These are phyloP conservation scores for Xylaria sp. DNA, from an alignment of 2,329 filamentous ascomycete genomes.

Conservation along the genomic window DNA sequence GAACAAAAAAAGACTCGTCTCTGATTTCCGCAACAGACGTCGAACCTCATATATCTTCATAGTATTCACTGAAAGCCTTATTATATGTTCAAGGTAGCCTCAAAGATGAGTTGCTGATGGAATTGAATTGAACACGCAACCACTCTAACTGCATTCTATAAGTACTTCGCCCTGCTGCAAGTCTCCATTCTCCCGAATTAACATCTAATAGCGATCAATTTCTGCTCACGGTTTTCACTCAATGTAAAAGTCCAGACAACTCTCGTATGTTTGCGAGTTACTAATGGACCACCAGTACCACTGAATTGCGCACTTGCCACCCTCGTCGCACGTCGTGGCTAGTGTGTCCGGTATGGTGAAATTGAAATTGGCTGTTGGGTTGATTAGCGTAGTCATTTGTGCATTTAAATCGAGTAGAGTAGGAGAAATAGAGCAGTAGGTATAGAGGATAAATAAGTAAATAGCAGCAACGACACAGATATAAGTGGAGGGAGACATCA, in stretches of 20 bases:
- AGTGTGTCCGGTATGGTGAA: conserved; percentile 65
- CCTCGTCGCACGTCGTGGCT: conserved; percentile 57
- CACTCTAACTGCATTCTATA: neutral
- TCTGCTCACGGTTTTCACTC: conserved; percentile 1
- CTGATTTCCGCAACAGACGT: no score
- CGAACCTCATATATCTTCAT: no score
- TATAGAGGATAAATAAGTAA: no score
- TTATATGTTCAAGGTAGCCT: no score
- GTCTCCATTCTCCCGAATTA: neutral
- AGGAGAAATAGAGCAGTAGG: neutral
- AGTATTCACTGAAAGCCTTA: neutral
- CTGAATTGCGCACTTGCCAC: conserved; percentile 63
- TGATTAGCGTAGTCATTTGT: neutral
- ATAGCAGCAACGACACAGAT: no score
- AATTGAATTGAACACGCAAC: neutral
- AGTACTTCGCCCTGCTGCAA: neutral
- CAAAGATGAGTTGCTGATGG: neutral
- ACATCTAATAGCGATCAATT: neutral
- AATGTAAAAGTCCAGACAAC: conserved; percentile 67
- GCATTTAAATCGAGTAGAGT: neutral
- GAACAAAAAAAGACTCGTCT: no score
- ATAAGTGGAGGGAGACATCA: conserved; percentile 44
- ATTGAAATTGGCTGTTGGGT: conserved; percentile 53
- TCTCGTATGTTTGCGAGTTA: conserved; percentile 71
- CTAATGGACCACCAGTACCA: conserved; percentile 70